Base-by-base conservation (phyloP, 1,284 basidiomycete genomes). In the Trichosporon faecale region DNA sequence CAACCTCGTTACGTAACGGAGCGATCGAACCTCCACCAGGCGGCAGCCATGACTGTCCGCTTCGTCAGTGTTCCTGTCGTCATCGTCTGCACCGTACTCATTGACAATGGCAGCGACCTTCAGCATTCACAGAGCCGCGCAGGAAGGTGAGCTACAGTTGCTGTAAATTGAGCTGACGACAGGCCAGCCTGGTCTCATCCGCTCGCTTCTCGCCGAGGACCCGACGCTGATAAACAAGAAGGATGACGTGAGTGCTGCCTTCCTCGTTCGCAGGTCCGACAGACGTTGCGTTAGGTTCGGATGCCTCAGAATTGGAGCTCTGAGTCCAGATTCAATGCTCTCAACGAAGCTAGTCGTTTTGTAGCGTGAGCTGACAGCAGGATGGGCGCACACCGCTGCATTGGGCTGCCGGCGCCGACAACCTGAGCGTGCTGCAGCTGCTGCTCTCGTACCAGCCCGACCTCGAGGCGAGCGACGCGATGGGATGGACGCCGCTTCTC, bases 361-460 rank as follows among this genome's bases (percentile, higher is more conserved):
- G n/a, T n/a, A n/a, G n/a, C n/a, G 12, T 35, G 11, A 37, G 61
- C 57, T 61, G 18, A 61, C 31, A 1, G 37, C 68, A 95, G 93
- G 94, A 96, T 80, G 90, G 88, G n/a, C 86, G 94, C 33, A 94
- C 94, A 1, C 88, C 94, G 2, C 85, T 97, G 12, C 95, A 97
- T 78, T 95, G 93, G 92, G 92, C 93, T 67, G 89, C 93, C 11
- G 91, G 91, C 3, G 89, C 89, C 11, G 88, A 78, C 9, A 88
- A 90, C 52, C 83, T 90, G 57, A 89, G 91, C 65, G 89, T 93
- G 72, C 86, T 85, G 6, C 87, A 89, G 72, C 91, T 90, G 75
- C 85, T 97, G 68, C 85, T 96, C 72, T 89, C 90, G 77, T 87
- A 90, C 73, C 88, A 89, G 31, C 80, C 82, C 14, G 89, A 93